These are phyloP conservation scores for Begonia fuchsioides DNA, from an alignment of 306 rosid species.

Conservation along the genomic window DNA sequence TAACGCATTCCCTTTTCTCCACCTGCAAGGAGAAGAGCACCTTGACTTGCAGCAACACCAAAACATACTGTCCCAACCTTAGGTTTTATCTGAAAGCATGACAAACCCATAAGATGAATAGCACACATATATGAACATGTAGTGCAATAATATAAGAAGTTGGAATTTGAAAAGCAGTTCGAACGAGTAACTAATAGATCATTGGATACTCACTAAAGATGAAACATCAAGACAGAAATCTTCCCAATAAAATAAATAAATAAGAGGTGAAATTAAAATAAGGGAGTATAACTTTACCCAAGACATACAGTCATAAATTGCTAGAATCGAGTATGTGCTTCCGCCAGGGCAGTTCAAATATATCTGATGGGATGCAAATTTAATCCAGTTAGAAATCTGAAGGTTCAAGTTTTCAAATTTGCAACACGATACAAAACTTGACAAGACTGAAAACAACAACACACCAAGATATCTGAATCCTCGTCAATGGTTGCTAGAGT, in stretches of 20 bases:
- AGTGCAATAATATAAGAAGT: no score
- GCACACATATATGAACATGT: no score
- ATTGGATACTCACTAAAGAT: no score
- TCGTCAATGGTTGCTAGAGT: constrained; percentile 79
- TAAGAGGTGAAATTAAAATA: neutral
- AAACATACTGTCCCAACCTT: constrained; percentile 92
- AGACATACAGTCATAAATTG: constrained; percentile 98
- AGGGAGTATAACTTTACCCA: constrained; percentile 43
- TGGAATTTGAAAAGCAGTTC: no score
- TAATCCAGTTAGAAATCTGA: neutral
- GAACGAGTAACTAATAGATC: no score
- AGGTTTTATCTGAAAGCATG: constrained; percentile 71
- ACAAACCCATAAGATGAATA: neutral
- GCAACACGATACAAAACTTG: constrained; percentile 3
- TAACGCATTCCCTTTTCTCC: constrained; percentile 99
- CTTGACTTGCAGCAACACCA: constrained; percentile 98
- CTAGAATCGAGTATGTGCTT: constrained; percentile 79
- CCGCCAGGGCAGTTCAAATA: constrained; percentile 96
- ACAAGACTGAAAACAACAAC: constrained; percentile 2
- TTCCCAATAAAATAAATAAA: neutral
- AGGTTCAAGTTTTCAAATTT: neutral
- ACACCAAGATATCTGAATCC: constrained; percentile 73
- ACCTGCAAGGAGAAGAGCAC: constrained; percentile 94
- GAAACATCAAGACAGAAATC: constrained; percentile 1
- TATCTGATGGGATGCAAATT: constrained; percentile 32